Percentiles rank a stretch among this genome's conserved stretches.
Conservation (phyloP, 1,284 basidiomycete species). For the Blastosporella zonata region DNA sequence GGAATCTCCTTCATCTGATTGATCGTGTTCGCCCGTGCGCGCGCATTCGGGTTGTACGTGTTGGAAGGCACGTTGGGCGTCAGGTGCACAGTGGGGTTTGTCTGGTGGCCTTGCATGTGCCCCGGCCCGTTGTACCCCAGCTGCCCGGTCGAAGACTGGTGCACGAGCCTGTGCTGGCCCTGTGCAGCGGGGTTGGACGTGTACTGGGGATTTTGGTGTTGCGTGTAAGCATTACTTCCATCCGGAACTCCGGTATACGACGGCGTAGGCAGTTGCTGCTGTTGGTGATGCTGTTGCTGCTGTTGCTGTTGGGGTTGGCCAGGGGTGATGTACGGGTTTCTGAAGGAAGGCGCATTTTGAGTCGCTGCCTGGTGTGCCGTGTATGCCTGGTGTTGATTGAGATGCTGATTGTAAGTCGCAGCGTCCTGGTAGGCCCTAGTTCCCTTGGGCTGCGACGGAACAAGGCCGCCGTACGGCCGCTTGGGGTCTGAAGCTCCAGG, state of each 20-base stretch:
- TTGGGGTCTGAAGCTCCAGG: constrained; percentile 58
- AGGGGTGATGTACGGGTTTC: constrained; percentile 70
- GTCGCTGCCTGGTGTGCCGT: constrained; percentile 76
- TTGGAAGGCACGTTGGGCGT: constrained; percentile 57
- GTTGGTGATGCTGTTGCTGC: constrained; percentile 31
- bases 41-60: constrained; percentile 68
- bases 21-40: constrained; percentile 85
- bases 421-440: constrained; percentile 89
- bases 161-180: constrained; percentile 38
- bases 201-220: constrained; percentile 35
- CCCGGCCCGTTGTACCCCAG: constrained; percentile 42
- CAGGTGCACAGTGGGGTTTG: constrained; percentile 34
- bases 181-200: constrained; percentile 32
- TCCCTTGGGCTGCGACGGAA: constrained; percentile 76
- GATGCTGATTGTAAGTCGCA: constrained; percentile 91
- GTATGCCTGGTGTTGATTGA: constrained; percentile 92
- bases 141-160: constrained; percentile 51
- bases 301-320: constrained; percentile 36
- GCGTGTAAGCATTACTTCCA: constrained; percentile 25
- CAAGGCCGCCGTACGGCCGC: constrained; percentile 93
- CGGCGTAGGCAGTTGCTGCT: constrained; percentile 29
- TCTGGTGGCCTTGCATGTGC: constrained; percentile 28
- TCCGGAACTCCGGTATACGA: constrained; percentile 26
- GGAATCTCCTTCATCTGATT: constrained; percentile 89
- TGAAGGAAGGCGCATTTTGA: constrained; percentile 64